Evolutionary conservation across 225 moss, liverwort and hornwort genomes (phyloP).

Genomic region (Ulota crispa): DNA sequence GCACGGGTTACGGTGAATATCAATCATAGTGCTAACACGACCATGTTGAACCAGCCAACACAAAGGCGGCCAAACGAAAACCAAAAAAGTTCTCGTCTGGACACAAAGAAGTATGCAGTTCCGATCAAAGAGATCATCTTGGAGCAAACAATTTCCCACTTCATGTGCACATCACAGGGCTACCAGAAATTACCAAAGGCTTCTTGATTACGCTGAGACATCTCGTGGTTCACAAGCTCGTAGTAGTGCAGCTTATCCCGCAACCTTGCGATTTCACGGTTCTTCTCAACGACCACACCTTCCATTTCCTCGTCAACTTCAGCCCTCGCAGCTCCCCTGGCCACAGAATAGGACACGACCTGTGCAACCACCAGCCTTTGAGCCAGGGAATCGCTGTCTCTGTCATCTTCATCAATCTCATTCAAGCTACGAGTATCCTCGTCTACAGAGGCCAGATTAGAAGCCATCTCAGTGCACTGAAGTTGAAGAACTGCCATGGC

Average conservation of each 20-base stretch:
- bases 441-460: conserved; percentile 54
- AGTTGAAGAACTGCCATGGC: conserved; percentile 80
- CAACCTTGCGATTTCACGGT: conserved; percentile 81
- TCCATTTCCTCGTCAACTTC: conserved; percentile 78
- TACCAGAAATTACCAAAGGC: conserved; percentile 63
- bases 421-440: conserved; percentile 41
- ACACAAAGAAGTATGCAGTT: background rate
- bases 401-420: conserved; percentile 42
- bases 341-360: conserved; percentile 76
- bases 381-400: conserved; percentile 43
- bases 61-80: background rate
- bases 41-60: background rate
- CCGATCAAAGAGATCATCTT: background rate
- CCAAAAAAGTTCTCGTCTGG: background rate
- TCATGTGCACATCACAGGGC: background rate
- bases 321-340: conserved; percentile 82
- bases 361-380: conserved; percentile 74
- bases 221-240: conserved; percentile 92
- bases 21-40: background rate
- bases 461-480: conserved; percentile 81
- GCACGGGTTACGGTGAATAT: background rate
- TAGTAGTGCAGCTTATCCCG: conserved; percentile 92
- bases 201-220: conserved; percentile 97
- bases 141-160: background rate
- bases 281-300: conserved; percentile 79